phyloP scores from a whole-genome alignment of 441 rosid genomes.

The Bocquillonia castaneifolia region DNA sequence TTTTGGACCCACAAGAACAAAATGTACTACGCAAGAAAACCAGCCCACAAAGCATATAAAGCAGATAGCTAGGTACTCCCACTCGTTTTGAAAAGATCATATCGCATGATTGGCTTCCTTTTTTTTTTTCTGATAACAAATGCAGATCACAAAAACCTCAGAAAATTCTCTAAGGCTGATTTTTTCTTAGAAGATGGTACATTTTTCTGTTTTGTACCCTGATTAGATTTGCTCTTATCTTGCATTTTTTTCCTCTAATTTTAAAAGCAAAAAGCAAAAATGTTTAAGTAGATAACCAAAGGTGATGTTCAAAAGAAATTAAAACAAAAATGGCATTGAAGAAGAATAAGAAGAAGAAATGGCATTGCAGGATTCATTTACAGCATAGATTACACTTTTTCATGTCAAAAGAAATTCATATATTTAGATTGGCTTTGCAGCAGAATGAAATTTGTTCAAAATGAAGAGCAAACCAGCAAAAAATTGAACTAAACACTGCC shows the following conservation, averaged over 20 bases:
- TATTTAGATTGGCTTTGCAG: neutral
- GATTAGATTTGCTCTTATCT: neutral
- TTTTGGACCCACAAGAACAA: neutral
- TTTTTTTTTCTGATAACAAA: neutral
- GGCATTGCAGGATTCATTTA: too few species aligned
- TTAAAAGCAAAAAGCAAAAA: neutral
- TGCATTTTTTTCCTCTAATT: neutral
- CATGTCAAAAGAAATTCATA: neutral
- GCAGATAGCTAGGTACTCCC: neutral
- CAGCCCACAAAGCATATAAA: neutral
- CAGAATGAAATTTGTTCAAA: neutral
- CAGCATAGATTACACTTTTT: neutral
- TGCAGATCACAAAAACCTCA: neutral
- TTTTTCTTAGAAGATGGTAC: neutral
- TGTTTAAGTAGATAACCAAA: neutral
- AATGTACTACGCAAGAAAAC: neutral
- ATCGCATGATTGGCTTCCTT: neutral
- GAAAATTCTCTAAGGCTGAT: neutral
- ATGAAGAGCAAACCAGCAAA: neutral
- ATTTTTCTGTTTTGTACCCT: neutral
- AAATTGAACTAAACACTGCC: neutral
- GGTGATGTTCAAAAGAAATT: neutral
- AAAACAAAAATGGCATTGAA: too few species aligned
- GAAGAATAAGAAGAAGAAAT: too few species aligned
- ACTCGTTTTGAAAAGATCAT: slow-evolving; percentile 9